phyloP scores from a whole-genome alignment of 2,329 filamentous ascomycete species.

The Pseudocercospora musae region DNA sequence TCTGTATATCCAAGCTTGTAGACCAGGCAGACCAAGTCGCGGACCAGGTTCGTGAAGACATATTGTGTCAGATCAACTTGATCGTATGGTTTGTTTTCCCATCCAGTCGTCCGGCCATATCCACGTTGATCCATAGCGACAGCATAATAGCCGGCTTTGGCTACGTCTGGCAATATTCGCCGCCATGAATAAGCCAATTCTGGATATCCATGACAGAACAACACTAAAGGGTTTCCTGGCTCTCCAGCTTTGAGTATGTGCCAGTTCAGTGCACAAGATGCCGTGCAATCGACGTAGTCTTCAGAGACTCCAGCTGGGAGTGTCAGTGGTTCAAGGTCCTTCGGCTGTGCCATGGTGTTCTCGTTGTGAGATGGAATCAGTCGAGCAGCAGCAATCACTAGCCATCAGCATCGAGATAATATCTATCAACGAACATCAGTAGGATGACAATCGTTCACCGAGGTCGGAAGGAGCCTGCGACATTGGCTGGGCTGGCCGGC shows the following conservation, averaged over 20 bases:
- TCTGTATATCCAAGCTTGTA: conserved; percentile 58
- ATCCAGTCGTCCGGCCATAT: conserved; percentile 63
- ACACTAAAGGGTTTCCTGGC: conserved; percentile 52
- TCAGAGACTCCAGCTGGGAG: conserved; percentile 56
- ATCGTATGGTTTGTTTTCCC: conserved; percentile 52
- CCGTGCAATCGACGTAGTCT: conserved; percentile 54
- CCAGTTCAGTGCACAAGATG: conserved; percentile 55
- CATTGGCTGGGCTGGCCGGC: no score
- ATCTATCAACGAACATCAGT: not conserved
- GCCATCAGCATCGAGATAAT: not conserved
- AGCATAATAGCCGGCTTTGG: conserved; percentile 60
- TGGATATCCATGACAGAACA: conserved; percentile 65
- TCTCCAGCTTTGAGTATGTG: conserved; percentile 58
- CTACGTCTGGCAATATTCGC: conserved; percentile 58
- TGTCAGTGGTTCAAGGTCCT: conserved; percentile 45
- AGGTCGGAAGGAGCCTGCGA: conserved; percentile 2
- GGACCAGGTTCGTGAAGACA: conserved; percentile 56
- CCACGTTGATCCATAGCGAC: conserved; percentile 67
- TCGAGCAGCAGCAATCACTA: not conserved
- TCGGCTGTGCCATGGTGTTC: conserved; percentile 10
- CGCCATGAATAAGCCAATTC: conserved; percentile 70
- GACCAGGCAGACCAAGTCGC: conserved; percentile 61
- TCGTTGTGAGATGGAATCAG: not conserved
- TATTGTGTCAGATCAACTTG: conserved; percentile 57
- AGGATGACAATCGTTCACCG: not conserved